phyloP scores from a whole-genome alignment of 2,329 filamentous ascomycete genomes.

The Venturia nashicola region DNA sequence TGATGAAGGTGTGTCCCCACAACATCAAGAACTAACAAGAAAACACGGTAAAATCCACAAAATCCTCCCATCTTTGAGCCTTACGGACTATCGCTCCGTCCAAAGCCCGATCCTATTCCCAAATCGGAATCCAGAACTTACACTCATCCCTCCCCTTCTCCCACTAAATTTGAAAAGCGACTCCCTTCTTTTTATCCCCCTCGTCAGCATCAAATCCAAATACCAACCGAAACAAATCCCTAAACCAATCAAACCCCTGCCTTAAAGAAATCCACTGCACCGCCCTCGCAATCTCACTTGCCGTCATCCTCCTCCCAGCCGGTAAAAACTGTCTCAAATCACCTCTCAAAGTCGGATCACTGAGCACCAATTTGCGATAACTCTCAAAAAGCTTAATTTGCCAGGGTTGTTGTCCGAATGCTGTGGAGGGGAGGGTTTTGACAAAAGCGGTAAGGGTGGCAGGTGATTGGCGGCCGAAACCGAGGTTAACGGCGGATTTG shows the following conservation, averaged over 20 bases:
- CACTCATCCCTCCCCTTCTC: background rate
- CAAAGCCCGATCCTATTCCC: background rate
- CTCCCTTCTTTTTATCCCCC: conserved; percentile 51
- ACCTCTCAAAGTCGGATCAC: conserved; percentile 55
- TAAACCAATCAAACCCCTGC: conserved; percentile 65
- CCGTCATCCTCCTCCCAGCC: conserved; percentile 43
- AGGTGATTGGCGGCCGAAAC: conserved; percentile 49
- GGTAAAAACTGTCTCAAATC: conserved; percentile 24
- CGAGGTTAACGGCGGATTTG: conserved; percentile 75
- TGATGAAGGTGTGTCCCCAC: background rate
- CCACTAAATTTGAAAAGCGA: conserved; percentile 17
- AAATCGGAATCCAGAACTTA: background rate
- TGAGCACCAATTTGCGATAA: conserved; percentile 69
- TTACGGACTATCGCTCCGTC: background rate
- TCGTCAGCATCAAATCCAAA: conserved; percentile 79
- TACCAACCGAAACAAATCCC: conserved; percentile 71
- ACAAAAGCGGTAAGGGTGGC: conserved; percentile 61
- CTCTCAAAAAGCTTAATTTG: conserved; percentile 61
- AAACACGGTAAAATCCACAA: background rate
- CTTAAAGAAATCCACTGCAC: conserved; percentile 63
- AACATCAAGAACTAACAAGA: background rate
- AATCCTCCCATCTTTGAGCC: background rate
- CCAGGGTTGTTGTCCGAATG: conserved; percentile 62
- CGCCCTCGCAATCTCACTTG: conserved; percentile 68
- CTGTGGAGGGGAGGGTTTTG: conserved; percentile 59